These are phyloP conservation scores for Phytophthora lateralis DNA, from an alignment of 352 stramenopile genomes.

Conservation along the genomic window DNA sequence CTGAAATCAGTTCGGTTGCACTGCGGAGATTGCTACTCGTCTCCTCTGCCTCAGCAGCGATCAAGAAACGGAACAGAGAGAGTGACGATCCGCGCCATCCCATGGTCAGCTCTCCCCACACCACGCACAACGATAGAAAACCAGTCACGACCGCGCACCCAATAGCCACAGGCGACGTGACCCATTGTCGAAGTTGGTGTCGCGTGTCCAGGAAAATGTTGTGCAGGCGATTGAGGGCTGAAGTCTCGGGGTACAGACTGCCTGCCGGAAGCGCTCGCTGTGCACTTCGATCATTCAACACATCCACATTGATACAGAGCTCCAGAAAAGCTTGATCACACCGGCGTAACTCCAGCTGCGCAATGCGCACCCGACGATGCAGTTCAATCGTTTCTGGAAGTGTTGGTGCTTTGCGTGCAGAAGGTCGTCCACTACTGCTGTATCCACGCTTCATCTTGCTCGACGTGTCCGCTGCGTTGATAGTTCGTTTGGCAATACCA, in stretches of 20 bases:
- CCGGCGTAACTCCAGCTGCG: conserved; percentile 48
- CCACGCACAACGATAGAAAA: conserved; percentile 51
- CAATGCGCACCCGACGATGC: conserved; percentile 48
- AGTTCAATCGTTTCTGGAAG: conserved; percentile 51
- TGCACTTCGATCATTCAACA: conserved; percentile 29
- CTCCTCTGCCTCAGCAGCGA: conserved; percentile 20
- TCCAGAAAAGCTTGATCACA: conserved; percentile 67
- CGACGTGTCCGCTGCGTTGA: conserved; percentile 4
- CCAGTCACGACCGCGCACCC: conserved; percentile 34
- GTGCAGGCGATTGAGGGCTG: conserved; percentile 33
- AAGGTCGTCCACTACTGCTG: neutral
- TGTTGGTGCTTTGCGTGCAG: conserved; percentile 37
- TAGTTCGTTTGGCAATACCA: conserved; percentile 2
- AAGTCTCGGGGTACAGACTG: conserved; percentile 48
- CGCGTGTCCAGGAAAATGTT: conserved; percentile 28
- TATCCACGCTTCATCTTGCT: conserved; percentile 28
- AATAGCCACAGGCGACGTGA: conserved; percentile 37
- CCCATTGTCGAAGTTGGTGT: conserved; percentile 30
- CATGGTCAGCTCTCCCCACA: conserved; percentile 77
- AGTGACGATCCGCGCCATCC: conserved; percentile 41
- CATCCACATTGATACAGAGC: conserved; percentile 55
- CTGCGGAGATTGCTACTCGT: conserved; percentile 28
- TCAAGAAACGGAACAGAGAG: conserved; percentile 39
- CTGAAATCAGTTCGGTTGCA: conserved; percentile 43
- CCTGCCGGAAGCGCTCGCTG: conserved; percentile 34